Base-by-base conservation (phyloP, 371 early-diverging fungal genomes). In the Circinella minor region DNA sequence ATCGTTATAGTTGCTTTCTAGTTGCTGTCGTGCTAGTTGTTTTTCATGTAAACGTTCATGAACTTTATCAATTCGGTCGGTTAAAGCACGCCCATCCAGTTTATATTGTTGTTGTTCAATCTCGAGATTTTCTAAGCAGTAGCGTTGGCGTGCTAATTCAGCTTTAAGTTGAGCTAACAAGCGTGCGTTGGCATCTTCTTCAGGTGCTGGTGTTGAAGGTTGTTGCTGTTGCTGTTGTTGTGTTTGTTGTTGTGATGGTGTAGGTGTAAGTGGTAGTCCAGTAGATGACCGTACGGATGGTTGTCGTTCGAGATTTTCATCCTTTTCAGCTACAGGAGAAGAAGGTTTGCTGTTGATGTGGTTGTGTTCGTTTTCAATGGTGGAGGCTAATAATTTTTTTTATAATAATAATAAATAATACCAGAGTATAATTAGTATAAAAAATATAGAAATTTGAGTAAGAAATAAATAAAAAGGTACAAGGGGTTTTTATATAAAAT, bases 1-100 rank as follows among this genome's bases (percentile, higher is more conserved):
- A 20, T 86, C 86, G 39, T 84, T 76, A 55, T 86, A 89, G 66
- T 86, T 89, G 20, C 74, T 71, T 39, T 81, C 61, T 11, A 85
- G 66, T 37, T 80, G 81, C 10, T 60, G 36, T 36, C 64, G 62
- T 3, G 71, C 74, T 63, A 72, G 59, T 20, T 74, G 65, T 39
- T 76, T 71, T 37, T 76, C 76, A n/a, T 72, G 73, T 13, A 70
- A 37, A 34, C 73, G 66, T 27, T 67, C 69, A 11, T 70, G 38
- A 13, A 70, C 54, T 55, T 74, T 51, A 3, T 37, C 61, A 17
- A 78, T 20, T 36, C 70, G 65, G 13, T 74, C 73, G 10, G 37
- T 57, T 36, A 78, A 63, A 1, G 67, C 65, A 36, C 73, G 38
- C 27, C 62, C 70, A 57, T 76, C 76, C 20, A 65, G n/a, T 49